These are phyloP conservation scores for Ceratobasidium sp. DNA, from an alignment of 1,284 basidiomycete species.

Conservation along the genomic window DNA sequence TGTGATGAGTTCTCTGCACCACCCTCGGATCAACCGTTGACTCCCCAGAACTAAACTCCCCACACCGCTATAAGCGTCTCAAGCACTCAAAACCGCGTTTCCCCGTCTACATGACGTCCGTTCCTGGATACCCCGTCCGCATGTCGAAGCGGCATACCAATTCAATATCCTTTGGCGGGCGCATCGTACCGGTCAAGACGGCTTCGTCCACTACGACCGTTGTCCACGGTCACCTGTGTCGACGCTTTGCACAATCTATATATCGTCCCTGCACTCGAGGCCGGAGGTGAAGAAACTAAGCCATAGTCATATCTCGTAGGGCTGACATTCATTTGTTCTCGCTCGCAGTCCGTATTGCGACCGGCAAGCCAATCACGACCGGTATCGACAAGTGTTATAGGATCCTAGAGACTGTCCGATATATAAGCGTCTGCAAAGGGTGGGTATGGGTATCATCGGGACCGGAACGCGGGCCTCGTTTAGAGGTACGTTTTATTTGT, in stretches of 20 bases:
- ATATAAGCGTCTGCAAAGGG: constrained; percentile 60
- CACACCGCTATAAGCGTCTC: constrained; percentile 51
- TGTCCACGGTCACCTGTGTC: constrained; percentile 61
- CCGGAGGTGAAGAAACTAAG: constrained; percentile 53
- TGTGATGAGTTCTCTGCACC: too few species aligned
- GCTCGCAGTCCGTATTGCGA: constrained; percentile 61
- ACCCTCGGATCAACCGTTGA: too few species aligned
- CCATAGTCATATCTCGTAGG: background rate
- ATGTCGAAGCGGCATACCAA: constrained; percentile 17
- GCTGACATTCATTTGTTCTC: constrained; percentile 16
- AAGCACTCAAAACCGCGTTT: constrained; percentile 56
- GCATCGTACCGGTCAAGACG: constrained; percentile 59
- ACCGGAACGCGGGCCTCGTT: constrained; percentile 56
- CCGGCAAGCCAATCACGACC: constrained; percentile 68
- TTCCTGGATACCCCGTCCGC: background rate
- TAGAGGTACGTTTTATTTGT: background rate
- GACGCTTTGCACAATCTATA: constrained; percentile 64
- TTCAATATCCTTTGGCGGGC: constrained; percentile 49
- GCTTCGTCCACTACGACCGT: constrained; percentile 60
- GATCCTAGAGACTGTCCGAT: constrained; percentile 61
- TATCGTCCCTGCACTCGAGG: constrained; percentile 60
- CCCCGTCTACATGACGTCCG: constrained; percentile 47
- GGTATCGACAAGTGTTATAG: constrained; percentile 61
- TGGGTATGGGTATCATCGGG: constrained; percentile 60
- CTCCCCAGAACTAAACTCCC: background rate